These are phyloP conservation scores for Corynascus novoguineensis DNA, from an alignment of 495 filamentous ascomycete genomes.

Conservation along the genomic window DNA sequence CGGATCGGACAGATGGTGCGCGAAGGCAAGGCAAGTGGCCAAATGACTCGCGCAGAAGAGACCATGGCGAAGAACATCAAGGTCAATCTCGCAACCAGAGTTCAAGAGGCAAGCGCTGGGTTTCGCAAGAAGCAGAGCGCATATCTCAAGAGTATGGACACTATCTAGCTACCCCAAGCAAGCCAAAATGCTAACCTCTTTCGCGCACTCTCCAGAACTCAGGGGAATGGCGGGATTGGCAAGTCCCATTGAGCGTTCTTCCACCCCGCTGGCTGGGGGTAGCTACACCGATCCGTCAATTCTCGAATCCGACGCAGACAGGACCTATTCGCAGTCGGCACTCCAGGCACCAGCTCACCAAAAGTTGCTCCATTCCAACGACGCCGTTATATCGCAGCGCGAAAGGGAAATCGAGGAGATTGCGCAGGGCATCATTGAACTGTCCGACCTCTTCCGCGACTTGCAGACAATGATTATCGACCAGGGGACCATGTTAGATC, in stretches of 20 bases:
- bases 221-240: slow-evolving; percentile 60
- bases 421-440: slow-evolving; percentile 93
- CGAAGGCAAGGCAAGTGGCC: slow-evolving; percentile 61
- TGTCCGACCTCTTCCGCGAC: slow-evolving; percentile 94
- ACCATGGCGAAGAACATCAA: slow-evolving; percentile 95
- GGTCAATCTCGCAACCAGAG: slow-evolving; percentile 76
- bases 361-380: slow-evolving; percentile 67
- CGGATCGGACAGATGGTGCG: slow-evolving; percentile 78
- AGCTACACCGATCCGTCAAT: slow-evolving; percentile 64
- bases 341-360: slow-evolving; percentile 64
- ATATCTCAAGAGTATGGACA: slow-evolving; percentile 80
- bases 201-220: slow-evolving; percentile 79
- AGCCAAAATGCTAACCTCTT: neutral
- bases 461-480: slow-evolving; percentile 96
- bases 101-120: slow-evolving; percentile 85
- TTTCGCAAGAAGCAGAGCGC: slow-evolving; percentile 96
- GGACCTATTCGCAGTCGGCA: slow-evolving; percentile 83
- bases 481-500: slow-evolving; percentile 94
- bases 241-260: slow-evolving; percentile 44
- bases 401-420: slow-evolving; percentile 98
- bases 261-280: slow-evolving; percentile 50
- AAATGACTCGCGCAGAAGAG: slow-evolving; percentile 75
- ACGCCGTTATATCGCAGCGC: slow-evolving; percentile 80
- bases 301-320: slow-evolving; percentile 84
- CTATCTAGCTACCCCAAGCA: neutral